phyloP scores from a whole-genome alignment of 1,284 basidiomycete genomes.

The Trametes polyzona region DNA sequence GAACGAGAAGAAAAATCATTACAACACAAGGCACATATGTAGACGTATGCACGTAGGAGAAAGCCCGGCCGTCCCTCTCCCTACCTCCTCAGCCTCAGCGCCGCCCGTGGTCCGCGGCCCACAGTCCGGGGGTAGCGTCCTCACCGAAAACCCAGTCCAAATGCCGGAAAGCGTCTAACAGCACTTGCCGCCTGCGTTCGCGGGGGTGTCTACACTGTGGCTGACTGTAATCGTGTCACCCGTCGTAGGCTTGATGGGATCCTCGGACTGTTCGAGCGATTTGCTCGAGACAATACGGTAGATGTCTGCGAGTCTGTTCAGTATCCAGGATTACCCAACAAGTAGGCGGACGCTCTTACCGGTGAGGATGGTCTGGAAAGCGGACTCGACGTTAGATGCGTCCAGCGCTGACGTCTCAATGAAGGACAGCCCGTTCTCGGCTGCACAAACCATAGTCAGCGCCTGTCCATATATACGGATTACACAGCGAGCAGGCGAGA shows the following conservation, averaged over 20 bases:
- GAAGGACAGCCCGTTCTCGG: slow-evolving; percentile 89
- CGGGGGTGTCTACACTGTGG: slow-evolving; percentile 51
- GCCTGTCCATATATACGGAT: not conserved
- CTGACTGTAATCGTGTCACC: slow-evolving; percentile 81
- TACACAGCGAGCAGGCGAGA: slow-evolving; percentile 21
- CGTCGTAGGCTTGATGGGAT: slow-evolving; percentile 69
- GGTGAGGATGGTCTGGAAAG: slow-evolving; percentile 97
- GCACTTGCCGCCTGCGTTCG: slow-evolving; percentile 44
- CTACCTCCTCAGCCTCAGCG: not conserved
- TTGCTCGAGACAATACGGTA: slow-evolving; percentile 94
- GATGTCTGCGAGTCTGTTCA: slow-evolving; percentile 66
- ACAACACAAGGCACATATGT: slow-evolving; percentile 32
- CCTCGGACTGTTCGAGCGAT: slow-evolving; percentile 81
- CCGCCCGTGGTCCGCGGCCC: no score
- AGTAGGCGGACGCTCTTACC: slow-evolving; percentile 56
- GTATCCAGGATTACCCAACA: not conserved
- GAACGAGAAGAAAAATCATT: slow-evolving; percentile 26
- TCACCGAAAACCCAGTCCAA: not conserved
- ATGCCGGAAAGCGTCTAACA: slow-evolving; percentile 38
- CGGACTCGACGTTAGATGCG: slow-evolving; percentile 96
- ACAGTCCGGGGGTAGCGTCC: no score
- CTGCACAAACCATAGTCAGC: slow-evolving; percentile 34
- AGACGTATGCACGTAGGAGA: slow-evolving; percentile 30
- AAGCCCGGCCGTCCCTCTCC: not conserved
- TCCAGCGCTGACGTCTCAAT: slow-evolving; percentile 99